Evolutionary conservation across 2,329 filamentous ascomycete genomes (phyloP), one percentile per base, ranked within the genome.

Genomic region (Claviceps quebecensis): DNA sequence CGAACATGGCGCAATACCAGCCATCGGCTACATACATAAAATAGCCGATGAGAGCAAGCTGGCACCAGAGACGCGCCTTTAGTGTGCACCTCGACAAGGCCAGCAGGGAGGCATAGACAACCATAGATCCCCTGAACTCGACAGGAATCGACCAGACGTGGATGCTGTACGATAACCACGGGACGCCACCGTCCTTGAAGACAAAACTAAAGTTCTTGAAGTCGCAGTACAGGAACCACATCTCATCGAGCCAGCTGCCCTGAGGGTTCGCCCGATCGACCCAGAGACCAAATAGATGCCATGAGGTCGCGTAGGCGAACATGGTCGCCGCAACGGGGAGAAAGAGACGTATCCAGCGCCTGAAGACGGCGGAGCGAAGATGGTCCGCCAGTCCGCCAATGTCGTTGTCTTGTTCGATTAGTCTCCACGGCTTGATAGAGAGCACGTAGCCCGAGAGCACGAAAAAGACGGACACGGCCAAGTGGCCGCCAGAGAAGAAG

Each of bases 191-290:
- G 7, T 70, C 70, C 43, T 76, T 75, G 65, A 79, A 86, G 40
- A 84, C 61, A 60, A 82, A 86, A 63, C 75, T 85, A 66, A 82
- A 85, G 62, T 84, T 84, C 61, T 85, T 86, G 60, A 78, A 69
- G 60, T 85, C 78, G 54, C 61, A 53, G 55, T 75, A 75, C 58
- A 72, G 69, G 5, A 62, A 57, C 67, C 72, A 76, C 1, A 79
- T 54, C 57, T 81, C 78, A 11, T 71, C 72, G 7, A 60, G 54
- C 57, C 73, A 72, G 36, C 57, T 75, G 4, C 56, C 56, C 53
- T 74, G 63, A 11, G 65, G 62, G 14, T 66, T 62, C 22, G 63
- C 63, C 13, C 69, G 65, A 6, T 67, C 53, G 6, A 67, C 65
- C 63, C 68, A 72, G 51, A 76, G 66, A 5, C 71, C 72, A 39